Conservation (phyloP, 2,329 filamentous ascomycete genomes). For the Aspergillus sp. region DNA sequence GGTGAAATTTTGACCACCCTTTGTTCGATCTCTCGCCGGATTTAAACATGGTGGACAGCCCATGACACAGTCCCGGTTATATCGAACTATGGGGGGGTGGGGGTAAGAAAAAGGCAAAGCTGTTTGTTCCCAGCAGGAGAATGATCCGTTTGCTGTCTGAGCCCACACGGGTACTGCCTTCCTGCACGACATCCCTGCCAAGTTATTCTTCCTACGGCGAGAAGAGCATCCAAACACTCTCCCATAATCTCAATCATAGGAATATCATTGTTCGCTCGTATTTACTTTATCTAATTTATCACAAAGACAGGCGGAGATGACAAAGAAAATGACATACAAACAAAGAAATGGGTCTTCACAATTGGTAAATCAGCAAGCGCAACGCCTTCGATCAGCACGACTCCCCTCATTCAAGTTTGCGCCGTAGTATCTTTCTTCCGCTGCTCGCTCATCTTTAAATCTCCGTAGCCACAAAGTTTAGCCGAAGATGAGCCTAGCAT, state of each 20-base stretch:
- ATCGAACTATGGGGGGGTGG: neutral
- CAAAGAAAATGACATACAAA: neutral
- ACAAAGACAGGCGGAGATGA: neutral
- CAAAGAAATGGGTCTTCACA: neutral
- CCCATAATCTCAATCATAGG: neutral
- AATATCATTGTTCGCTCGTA: neutral
- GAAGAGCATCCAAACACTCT: neutral
- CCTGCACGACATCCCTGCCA: neutral
- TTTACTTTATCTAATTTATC: neutral
- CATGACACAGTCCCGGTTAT: neutral
- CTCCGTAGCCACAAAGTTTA: neutral
- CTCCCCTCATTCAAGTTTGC: neutral
- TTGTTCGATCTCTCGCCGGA: neutral
- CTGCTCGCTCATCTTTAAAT: neutral
- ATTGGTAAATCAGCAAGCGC: neutral
- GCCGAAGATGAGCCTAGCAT: neutral
- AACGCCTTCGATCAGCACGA: neutral
- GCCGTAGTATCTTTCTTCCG: neutral
- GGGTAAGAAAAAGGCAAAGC: neutral
- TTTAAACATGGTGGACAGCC: neutral
- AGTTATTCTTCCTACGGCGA: neutral
- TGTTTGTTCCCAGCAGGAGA: neutral
- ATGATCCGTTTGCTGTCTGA: neutral
- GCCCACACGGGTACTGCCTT: neutral
- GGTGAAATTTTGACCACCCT: neutral